These are phyloP conservation scores for Kodamaea restingae DNA, from an alignment of 805 yeast species.

Conservation along the genomic window DNA sequence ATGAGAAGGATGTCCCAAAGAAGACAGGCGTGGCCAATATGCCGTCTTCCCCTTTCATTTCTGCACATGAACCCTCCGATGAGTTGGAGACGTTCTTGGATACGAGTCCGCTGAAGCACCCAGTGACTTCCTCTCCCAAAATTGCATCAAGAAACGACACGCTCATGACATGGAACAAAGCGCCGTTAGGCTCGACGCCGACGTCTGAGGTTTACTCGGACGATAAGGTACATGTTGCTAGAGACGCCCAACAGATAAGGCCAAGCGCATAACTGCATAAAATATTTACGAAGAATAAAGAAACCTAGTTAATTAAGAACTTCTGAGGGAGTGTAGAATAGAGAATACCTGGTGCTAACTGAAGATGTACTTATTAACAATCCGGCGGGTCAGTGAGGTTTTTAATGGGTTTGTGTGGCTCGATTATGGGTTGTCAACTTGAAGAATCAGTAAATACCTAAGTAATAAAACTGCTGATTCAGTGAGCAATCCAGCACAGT, in stretches of 20 bases:
- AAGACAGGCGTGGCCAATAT: constrained; percentile 28
- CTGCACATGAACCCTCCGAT: constrained; percentile 14
- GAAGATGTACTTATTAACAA: too few species aligned
- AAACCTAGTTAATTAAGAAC: too few species aligned
- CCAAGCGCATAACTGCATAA: constrained; percentile 1
- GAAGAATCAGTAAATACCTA: too few species aligned
- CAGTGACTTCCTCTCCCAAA: constrained; percentile 28
- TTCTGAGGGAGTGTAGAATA: neutral
- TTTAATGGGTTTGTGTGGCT: too few species aligned
- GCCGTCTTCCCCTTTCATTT: constrained; percentile 40
- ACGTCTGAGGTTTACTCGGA: constrained; percentile 12
- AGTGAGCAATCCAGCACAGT: too few species aligned
- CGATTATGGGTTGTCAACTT: too few species aligned
- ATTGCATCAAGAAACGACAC: constrained; percentile 36
- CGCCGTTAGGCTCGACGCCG: constrained; percentile 21
- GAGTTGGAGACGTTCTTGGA: constrained; percentile 16
- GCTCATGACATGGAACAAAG: constrained; percentile 21
- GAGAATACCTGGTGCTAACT: too few species aligned
- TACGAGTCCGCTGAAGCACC: constrained; percentile 10
- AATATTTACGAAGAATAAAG: too few species aligned
- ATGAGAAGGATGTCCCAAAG: constrained; percentile 15
- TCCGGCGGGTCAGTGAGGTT: too few species aligned
- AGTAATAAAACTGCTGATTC: too few species aligned
- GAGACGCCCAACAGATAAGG: neutral
- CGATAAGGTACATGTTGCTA: constrained; percentile 2